These are phyloP conservation scores for Hyaloscypha finlandica DNA, from an alignment of 495 filamentous ascomycete genomes.

Conservation along the genomic window DNA sequence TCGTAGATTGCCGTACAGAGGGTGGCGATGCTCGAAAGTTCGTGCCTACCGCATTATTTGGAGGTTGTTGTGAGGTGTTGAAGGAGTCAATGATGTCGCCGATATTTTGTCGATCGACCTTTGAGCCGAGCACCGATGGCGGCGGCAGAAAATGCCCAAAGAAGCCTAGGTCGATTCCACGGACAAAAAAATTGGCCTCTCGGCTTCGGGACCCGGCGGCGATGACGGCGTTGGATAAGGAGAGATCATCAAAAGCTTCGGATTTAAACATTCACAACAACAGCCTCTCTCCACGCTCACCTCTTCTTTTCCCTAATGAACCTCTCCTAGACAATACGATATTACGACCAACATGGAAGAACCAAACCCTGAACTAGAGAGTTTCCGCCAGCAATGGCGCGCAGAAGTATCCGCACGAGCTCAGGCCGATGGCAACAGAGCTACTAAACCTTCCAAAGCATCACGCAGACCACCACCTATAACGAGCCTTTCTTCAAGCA, in stretches of 20 bases:
- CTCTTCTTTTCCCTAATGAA: neutral
- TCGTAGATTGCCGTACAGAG: neutral
- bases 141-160: neutral
- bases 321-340: slow-evolving; percentile 12
- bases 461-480: slow-evolving; percentile 21
- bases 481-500: slow-evolving; percentile 18
- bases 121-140: slow-evolving; percentile 9
- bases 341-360: slow-evolving; percentile 29
- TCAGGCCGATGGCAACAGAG: slow-evolving; percentile 13
- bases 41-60: neutral
- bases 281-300: neutral
- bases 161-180: neutral
- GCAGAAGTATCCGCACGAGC: slow-evolving; percentile 69
- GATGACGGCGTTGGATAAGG: slow-evolving; percentile 13
- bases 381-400: slow-evolving; percentile 79
- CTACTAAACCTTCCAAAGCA: slow-evolving; percentile 22
- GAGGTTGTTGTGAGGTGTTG: neutral
- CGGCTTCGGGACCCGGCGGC: slow-evolving; percentile 3
- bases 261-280: slow-evolving; percentile 5
- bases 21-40: neutral
- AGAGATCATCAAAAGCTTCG: neutral
- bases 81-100: slow-evolving; percentile 29
- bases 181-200: slow-evolving; percentile 6
- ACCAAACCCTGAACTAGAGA: slow-evolving; percentile 63
- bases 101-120: slow-evolving; percentile 1